Percentiles rank a stretch among this genome's conserved stretches.
These are phyloP conservation scores for Talaromyces sp. DNA, from an alignment of 2,329 filamentous ascomycete species.

Conservation along the genomic window DNA sequence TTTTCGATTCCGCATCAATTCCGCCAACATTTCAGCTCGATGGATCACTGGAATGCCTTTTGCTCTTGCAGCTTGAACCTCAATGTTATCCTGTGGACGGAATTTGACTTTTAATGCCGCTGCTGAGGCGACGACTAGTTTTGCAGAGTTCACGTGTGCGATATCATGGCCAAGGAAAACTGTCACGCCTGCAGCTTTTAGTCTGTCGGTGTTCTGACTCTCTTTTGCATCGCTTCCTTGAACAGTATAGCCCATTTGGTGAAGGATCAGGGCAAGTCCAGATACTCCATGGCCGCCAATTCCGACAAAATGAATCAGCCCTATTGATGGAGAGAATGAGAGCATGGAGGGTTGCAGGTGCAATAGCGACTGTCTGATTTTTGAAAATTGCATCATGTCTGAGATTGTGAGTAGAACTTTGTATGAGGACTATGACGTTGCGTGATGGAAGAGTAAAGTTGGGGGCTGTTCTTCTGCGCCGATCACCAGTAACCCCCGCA, in stretches of 20 bases:
- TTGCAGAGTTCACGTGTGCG: neutral
- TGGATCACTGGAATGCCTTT: neutral
- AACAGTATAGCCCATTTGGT: neutral
- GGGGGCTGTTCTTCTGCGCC: too few relatives aligned
- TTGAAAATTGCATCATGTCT: neutral
- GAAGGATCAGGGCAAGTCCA: neutral
- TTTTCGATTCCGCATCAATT: neutral
- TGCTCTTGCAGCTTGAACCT: neutral
- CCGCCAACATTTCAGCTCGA: neutral
- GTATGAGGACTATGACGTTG: too few relatives aligned
- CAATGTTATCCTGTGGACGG: neutral
- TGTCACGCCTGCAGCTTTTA: neutral
- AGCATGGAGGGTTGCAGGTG: neutral
- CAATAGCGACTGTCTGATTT: neutral
- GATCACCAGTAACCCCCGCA: too few relatives aligned
- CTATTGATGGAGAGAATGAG: neutral
- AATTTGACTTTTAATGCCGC: neutral
- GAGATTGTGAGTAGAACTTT: neutral
- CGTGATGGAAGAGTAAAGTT: too few relatives aligned
- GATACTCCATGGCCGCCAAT: neutral
- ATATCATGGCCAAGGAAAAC: neutral
- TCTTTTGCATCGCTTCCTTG: neutral
- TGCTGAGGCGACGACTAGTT: neutral
- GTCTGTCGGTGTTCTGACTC: neutral
- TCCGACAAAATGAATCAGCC: neutral